These are phyloP conservation scores for Pisolithus marmoratus DNA, from an alignment of 768 basidiomycete species.

Conservation along the genomic window DNA sequence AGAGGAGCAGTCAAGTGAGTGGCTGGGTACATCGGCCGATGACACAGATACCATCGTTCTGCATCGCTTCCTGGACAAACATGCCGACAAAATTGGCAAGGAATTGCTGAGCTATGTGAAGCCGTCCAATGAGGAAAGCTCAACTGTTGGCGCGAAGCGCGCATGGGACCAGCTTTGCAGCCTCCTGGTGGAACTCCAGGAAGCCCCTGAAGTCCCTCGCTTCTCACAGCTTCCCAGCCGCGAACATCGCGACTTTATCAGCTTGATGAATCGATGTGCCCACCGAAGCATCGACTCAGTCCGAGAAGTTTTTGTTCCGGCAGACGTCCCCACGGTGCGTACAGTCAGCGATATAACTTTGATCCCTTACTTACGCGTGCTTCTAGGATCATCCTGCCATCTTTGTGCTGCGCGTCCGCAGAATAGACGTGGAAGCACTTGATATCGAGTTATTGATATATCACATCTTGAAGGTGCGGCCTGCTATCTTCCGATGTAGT, in stretches of 20 bases:
- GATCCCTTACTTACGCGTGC: slow-evolving; percentile 1
- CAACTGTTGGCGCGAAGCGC: slow-evolving; percentile 61
- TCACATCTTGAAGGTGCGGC: slow-evolving; percentile 65
- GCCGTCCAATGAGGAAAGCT: slow-evolving; percentile 48
- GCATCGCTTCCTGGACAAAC: slow-evolving; percentile 79
- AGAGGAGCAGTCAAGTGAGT: slow-evolving; percentile 64
- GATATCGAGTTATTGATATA: slow-evolving; percentile 76
- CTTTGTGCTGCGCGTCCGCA: slow-evolving; percentile 62
- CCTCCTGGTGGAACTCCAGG: slow-evolving; percentile 72
- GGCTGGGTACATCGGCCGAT: slow-evolving; percentile 72
- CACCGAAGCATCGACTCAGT: slow-evolving; percentile 59
- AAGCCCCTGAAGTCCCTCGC: slow-evolving; percentile 60
- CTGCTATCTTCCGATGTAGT: background rate
- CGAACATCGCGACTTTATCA: slow-evolving; percentile 60
- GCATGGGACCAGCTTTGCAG: slow-evolving; percentile 81
- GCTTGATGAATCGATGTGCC: slow-evolving; percentile 59
- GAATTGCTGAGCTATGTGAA: slow-evolving; percentile 72
- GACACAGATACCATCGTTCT: slow-evolving; percentile 80
- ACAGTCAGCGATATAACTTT: background rate
- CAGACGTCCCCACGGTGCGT: slow-evolving; percentile 41
- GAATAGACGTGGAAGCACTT: slow-evolving; percentile 71
- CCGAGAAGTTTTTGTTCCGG: slow-evolving; percentile 59
- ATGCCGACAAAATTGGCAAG: slow-evolving; percentile 84
- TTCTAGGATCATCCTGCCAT: slow-evolving; percentile 40
- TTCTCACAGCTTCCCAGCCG: slow-evolving; percentile 42